Base-by-base conservation (phyloP, 169 alveolate species). In the Blepharisma undulans region DNA sequence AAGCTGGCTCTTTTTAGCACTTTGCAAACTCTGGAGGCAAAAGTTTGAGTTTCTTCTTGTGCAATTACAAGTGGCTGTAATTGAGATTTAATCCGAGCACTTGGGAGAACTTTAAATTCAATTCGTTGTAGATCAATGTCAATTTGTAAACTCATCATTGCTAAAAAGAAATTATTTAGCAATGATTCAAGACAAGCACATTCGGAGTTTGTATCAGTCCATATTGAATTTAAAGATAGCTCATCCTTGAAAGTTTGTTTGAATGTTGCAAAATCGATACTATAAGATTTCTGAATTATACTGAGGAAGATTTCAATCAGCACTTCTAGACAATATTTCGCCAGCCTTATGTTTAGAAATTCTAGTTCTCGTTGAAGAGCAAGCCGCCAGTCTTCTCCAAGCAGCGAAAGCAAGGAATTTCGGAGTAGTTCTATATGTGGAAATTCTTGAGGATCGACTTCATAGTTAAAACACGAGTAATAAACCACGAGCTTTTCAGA, bases 41-140 rank as follows among this genome's bases (percentile, higher is more conserved):
- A 59, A 22, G 74, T 84, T n/a, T 76, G 27, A 8, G n/a, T 2
- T 22, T n/a, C 89, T 60, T 84, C 74, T 60, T 84, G 25, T 22
- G 89, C 89, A n/a, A 84, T 81, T 33, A 84, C n/a, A 2, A 84
- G 89, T 19, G 89, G 89, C 74, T 25, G 32, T 19, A 84, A 81
- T 10, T 84, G 77, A 22, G 89, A 29, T 21, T 48, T 34, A 19
- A n/a, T 36, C 80, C 80, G 29, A 25, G 27, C 27, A 48, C 79
- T 48, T 33, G 89, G 89, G 12, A 84, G 34, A 48, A 84, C 77
- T 22, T 84, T 34, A 25, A 84, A 48, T n/a, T 33, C 87, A 27
- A 79, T 32, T 8, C 7, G 87, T 18, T 30, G 87, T 0, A 33
- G 8, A 21, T 32, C 27, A 2, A 25, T 29, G 33, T 72, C 80